phyloP scores from a whole-genome alignment of 2,329 filamentous ascomycete genomes.

The Hawksworthiomyces lignivorus region DNA sequence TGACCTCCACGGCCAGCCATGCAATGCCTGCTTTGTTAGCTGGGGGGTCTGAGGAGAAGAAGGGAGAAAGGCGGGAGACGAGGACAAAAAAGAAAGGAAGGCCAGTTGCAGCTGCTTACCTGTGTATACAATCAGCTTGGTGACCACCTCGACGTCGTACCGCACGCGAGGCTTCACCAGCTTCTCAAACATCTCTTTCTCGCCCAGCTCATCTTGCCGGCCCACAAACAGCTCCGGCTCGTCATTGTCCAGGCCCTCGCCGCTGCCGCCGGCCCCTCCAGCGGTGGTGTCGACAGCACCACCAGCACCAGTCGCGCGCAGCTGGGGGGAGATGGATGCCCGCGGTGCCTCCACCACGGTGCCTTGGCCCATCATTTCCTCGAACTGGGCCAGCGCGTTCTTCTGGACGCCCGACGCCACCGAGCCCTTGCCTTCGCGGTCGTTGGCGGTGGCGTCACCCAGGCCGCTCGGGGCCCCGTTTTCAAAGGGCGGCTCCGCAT shows the following conservation, averaged over 20 bases:
- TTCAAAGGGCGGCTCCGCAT: conserved; percentile 18
- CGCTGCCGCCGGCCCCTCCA: not conserved
- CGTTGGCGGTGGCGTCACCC: conserved; percentile 16
- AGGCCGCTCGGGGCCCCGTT: too few relatives aligned
- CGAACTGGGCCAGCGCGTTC: conserved; percentile 53
- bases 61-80: not conserved
- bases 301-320: not conserved
- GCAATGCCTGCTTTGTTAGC: conserved; percentile 56
- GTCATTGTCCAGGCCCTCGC: conserved; percentile 10
- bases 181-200: conserved; percentile 74
- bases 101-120: conserved; percentile 46
- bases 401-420: conserved; percentile 37
- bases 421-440: conserved; percentile 30
- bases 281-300: not conserved
- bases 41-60: not conserved
- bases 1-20: conserved; percentile 70
- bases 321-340: not conserved
- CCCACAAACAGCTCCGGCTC: conserved; percentile 30
- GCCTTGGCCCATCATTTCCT: conserved; percentile 67
- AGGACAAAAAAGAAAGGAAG: conserved; percentile 1
- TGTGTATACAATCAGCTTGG: conserved; percentile 89
- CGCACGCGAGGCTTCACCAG: conserved; percentile 81
- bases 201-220: conserved; percentile 48
- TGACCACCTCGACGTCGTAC: conserved; percentile 98
- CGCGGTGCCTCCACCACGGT: conserved; percentile 31